Evolutionary conservation across 2,329 filamentous ascomycete genomes (phyloP), one percentile per base, ranked within the genome.

Genomic region (Exophiala sideris): DNA sequence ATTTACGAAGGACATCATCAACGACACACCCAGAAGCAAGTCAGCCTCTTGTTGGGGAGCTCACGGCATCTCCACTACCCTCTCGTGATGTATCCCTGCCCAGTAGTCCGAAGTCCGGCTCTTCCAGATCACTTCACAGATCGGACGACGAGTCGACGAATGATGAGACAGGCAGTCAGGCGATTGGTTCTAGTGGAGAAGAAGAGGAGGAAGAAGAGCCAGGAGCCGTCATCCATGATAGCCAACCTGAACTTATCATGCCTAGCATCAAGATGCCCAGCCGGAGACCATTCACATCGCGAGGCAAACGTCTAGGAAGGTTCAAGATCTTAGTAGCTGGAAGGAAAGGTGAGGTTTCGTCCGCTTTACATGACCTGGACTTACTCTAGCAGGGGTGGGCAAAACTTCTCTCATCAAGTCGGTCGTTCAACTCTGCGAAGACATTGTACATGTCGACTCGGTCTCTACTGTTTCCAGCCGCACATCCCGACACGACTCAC

Each of bases 361-460:
- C 41, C 40, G 41, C 36, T 46, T 46, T 29, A 2, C 12, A 35
- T 41, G 11, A 2, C 10, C 3, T 24, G 48, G 40, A 39, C 59
- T 63, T 45, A 62, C 47, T 18, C 34, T 40, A 40, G 35, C 57
- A 91, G 90, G 87, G 24, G 80, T 87, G 44, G 94, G 94, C 34
- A 97, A 97, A 73, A 91, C 91, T 1, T 91, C 89, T 3, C 80
- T 97, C 46, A 88, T 97, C 64, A 89, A 87, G 67, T 89, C 90
- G 2, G 89, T 99, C 42, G 85, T 95, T 12, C 90, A 96, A 66
- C 79, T 77, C 3, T 95, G 90, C 68, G 84, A 91, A 66, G 89
- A 97, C 66, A 95, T 99, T 58, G 92, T 97, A 2, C 92, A 99
- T 68, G 85, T 96, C 49, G 92, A 97, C 67, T 80, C 87, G 2